A percentile compares a stretch with the other conserved stretches of the same genome.
Evolutionary conservation across 441 rosid species (phyloP).

Genomic region (Iberis amara): DNA sequence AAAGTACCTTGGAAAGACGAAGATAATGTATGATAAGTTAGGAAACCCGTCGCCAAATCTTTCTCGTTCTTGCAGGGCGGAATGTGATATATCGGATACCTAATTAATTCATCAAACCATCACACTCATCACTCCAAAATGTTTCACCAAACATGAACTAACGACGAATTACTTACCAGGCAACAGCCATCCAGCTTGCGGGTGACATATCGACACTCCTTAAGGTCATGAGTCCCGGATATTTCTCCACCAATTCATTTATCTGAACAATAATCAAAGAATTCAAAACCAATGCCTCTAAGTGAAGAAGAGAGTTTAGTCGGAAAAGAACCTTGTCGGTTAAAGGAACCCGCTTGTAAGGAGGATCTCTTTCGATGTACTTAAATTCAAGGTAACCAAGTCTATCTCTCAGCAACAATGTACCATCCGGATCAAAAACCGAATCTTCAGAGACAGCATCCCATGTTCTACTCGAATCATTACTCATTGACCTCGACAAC

Average conservation of each 20-base stretch:
- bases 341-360: conserved; percentile 59
- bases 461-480: conserved; percentile 59
- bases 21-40: conserved; percentile 70
- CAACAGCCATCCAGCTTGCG: conserved; percentile 86
- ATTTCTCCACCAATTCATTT: conserved; percentile 35
- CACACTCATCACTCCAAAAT: neutral
- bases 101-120: conserved; percentile 22
- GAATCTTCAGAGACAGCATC: conserved; percentile 64
- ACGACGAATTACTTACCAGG: conserved; percentile 42
- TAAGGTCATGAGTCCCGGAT: conserved; percentile 50
- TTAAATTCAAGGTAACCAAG: conserved; percentile 53
- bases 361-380: conserved; percentile 46
- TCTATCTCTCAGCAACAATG: conserved; percentile 28
- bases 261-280: conserved; percentile 26
- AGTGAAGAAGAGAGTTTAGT: neutral
- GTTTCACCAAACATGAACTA: neutral
- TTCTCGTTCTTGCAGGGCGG: conserved; percentile 49
- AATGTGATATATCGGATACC: conserved; percentile 82
- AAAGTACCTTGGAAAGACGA: conserved; percentile 65
- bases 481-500: conserved; percentile 55
- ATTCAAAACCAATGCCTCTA: neutral
- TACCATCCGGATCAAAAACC: conserved; percentile 36
- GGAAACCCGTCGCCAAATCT: conserved; percentile 61
- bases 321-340: conserved; percentile 43
- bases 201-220: conserved; percentile 71